Evolutionary conservation across 305 asterid species (phyloP).

Genomic region (Withania somnifera): DNA sequence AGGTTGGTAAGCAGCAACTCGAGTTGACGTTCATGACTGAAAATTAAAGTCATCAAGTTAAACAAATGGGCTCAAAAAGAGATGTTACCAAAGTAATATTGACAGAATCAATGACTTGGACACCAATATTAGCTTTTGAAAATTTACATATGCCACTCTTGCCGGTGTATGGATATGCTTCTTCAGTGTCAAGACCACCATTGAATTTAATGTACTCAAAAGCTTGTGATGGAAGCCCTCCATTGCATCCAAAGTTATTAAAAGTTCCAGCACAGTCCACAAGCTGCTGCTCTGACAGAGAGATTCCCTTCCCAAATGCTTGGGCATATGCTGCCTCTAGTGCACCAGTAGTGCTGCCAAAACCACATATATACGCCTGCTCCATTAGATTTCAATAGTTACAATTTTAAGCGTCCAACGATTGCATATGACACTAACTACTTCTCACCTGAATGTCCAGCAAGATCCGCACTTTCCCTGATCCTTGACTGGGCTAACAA

Average conservation of each 20-base stretch:
- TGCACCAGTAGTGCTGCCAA: slow-evolving; percentile 86
- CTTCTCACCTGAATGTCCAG: slow-evolving; percentile 88
- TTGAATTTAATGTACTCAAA: slow-evolving; percentile 83
- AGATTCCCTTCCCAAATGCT: slow-evolving; percentile 62
- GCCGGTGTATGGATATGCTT: slow-evolving; percentile 78
- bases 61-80: background rate
- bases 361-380: background rate
- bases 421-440: background rate
- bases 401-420: background rate
- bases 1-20: background rate
- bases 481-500: slow-evolving; percentile 77
- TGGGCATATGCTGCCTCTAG: slow-evolving; percentile 90
- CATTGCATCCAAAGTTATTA: slow-evolving; percentile 90
- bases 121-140: slow-evolving; percentile 56
- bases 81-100: slow-evolving; percentile 78
- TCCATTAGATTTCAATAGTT: background rate
- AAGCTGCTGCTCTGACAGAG: slow-evolving; percentile 96
- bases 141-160: slow-evolving; percentile 56
- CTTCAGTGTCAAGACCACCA: slow-evolving; percentile 88
- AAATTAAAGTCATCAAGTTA: background rate
- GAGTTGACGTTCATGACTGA: background rate
- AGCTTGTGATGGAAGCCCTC: slow-evolving; percentile 97
- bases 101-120: slow-evolving; percentile 58
- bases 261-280: slow-evolving; percentile 94
- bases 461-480: slow-evolving; percentile 98